phyloP scores from a whole-genome alignment of 805 yeast genomes.

The Soucietia sequanensis region DNA sequence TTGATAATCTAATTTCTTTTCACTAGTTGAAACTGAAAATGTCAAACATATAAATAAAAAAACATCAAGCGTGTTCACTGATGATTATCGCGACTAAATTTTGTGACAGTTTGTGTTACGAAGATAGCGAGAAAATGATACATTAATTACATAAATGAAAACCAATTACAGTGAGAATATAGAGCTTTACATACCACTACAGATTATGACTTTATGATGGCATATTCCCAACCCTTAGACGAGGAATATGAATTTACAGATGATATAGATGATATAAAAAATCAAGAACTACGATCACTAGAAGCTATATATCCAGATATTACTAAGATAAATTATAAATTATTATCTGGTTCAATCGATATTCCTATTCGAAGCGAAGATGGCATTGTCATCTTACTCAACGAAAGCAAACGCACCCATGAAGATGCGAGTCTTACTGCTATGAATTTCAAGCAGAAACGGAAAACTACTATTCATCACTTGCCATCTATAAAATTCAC shows the following conservation, averaged over 20 bases:
- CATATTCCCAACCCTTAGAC: background rate
- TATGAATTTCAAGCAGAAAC: too few species aligned
- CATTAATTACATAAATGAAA: too few species aligned
- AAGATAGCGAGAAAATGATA: too few species aligned
- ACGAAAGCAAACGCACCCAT: too few species aligned
- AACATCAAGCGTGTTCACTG: background rate
- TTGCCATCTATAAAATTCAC: slow-evolving; percentile 30
- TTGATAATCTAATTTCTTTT: too few species aligned
- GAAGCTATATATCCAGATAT: slow-evolving; percentile 42
- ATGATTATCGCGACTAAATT: background rate
- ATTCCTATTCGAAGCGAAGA: slow-evolving; percentile 23
- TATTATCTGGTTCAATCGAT: slow-evolving; percentile 19
- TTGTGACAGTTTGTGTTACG: too few species aligned
- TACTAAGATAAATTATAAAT: slow-evolving; percentile 10
- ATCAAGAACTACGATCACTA: slow-evolving; percentile 42
- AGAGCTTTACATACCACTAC: too few species aligned
- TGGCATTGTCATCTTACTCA: slow-evolving; percentile 10
- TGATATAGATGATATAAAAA: slow-evolving; percentile 16
- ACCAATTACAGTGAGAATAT: too few species aligned
- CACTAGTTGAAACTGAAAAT: too few species aligned
- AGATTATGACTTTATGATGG: too few species aligned
- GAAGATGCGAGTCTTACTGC: too few species aligned
- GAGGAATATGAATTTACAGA: slow-evolving; percentile 12
- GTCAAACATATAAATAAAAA: too few species aligned
- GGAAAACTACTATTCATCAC: slow-evolving; percentile 12